phyloP scores from a whole-genome alignment of 805 yeast species.

The Yamadazyma endophytica region DNA sequence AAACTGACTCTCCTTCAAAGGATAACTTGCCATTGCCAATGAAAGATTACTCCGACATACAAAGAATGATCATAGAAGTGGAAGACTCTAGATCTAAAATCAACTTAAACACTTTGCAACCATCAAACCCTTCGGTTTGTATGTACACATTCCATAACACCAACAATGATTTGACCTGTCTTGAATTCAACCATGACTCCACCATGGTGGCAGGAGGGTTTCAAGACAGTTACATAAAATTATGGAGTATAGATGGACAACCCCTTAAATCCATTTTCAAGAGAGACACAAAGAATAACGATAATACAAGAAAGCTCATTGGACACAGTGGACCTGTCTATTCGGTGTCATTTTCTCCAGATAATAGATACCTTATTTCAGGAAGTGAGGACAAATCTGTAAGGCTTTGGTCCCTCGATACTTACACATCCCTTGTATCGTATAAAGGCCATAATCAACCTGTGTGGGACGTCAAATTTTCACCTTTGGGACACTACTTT shows the following conservation, averaged over 20 bases:
- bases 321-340: slow-evolving; percentile 97
- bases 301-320: slow-evolving; percentile 54
- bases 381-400: slow-evolving; percentile 91
- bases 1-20: slow-evolving; percentile 62
- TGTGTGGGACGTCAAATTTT: slow-evolving; percentile 93
- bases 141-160: slow-evolving; percentile 98
- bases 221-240: slow-evolving; percentile 82
- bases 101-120: slow-evolving; percentile 57
- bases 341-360: slow-evolving; percentile 88
- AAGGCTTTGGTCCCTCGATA: slow-evolving; percentile 90
- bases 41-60: slow-evolving; percentile 74
- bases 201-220: slow-evolving; percentile 91
- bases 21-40: slow-evolving; percentile 84
- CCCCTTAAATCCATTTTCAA: slow-evolving; percentile 64
- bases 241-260: slow-evolving; percentile 92
- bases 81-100: slow-evolving; percentile 80
- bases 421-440: slow-evolving; percentile 83
- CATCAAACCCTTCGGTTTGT: slow-evolving; percentile 89
- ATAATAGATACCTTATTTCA: slow-evolving; percentile 72
- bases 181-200: slow-evolving; percentile 84
- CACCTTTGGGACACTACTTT: slow-evolving; percentile 95
- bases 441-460: slow-evolving; percentile 97
- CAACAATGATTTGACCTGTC: slow-evolving; percentile 78
- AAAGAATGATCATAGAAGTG: slow-evolving; percentile 70
- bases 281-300: slow-evolving; percentile 47